Base-by-base conservation (phyloP, 169 alveolate species). In the Eimeria sp. region DNA sequence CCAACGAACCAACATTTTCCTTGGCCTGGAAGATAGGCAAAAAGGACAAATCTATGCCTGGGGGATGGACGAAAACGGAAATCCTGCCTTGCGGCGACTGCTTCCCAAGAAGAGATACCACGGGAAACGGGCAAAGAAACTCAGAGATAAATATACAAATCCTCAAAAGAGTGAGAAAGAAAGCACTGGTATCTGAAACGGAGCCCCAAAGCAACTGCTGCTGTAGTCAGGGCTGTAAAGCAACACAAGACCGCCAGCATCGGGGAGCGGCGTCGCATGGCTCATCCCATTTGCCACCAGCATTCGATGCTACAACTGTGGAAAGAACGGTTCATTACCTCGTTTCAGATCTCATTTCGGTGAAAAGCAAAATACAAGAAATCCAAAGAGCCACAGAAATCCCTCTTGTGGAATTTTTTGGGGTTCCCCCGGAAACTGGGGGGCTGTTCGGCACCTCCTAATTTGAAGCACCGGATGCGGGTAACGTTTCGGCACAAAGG, bases 1-100 rank as follows among this genome's bases (percentile, higher is more conserved):
- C 80, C 54, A 33, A 71, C 80, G 80, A 71, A 71, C 27, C 80
- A 71, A 14, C 80, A 71, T 71, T 33, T 33, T 71, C 54, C 54
- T 16, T 37, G 80, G n/a, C 54, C 33, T 54, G 9, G n/a, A 3
- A 71, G 80, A 71, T 23, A 33, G n/a, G 80, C 54, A 71, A 37
- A 71, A 33, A 71, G 27, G 80, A 33, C 4, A 30, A 30, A 2
- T 71, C 54, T 33, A 33, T 54, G n/a, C 54, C 80, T 33, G 80
- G 80, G n/a, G 1, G 52, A 49, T 0, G 80, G 80, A 71, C 80
- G 80, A n/a, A 71, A 43, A 43, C 49, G 4, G 49, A 43, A 4
- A 43, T 43, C 4, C 49, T 43, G n/a, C 80, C 20, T 37, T 14
- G 80, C 27, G 25, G 54, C n/a, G n/a, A 11, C 8, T 4, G 11